Percentiles rank a stretch among this genome's conserved stretches.
Conservation (phyloP, 2,329 filamentous ascomycete species). For the Fusarium buharicum region DNA sequence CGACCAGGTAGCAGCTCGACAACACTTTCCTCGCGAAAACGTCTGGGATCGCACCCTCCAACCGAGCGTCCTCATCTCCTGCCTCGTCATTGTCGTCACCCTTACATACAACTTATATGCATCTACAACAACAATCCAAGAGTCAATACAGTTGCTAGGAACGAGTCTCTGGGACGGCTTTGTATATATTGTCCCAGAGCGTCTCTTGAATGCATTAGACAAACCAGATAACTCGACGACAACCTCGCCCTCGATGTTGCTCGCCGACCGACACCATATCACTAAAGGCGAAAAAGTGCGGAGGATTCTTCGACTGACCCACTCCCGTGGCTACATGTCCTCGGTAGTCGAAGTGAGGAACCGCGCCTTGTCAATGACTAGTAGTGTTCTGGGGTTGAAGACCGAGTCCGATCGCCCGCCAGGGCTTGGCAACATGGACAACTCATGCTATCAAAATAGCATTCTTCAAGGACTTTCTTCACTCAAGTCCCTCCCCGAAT, state of each 20-base stretch:
- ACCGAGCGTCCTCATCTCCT: constrained; percentile 51
- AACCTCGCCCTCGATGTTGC: constrained; percentile 53
- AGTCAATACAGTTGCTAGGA: constrained; percentile 42
- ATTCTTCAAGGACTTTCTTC: constrained; percentile 87
- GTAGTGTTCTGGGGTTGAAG: constrained; percentile 54
- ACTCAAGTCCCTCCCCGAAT: constrained; percentile 73
- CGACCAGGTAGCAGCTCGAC: constrained; percentile 49
- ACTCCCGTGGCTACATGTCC: constrained; percentile 62
- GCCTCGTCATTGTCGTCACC: constrained; percentile 49
- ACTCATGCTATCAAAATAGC: constrained; percentile 98
- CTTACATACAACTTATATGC: constrained; percentile 51
- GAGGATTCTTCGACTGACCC: constrained; percentile 70
- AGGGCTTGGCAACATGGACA: constrained; percentile 90
- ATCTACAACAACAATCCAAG: constrained; percentile 48
- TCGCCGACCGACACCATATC: constrained; percentile 55
- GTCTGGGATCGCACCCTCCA: constrained; percentile 50
- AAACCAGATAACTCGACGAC: constrained; percentile 62
- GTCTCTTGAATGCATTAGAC: constrained; percentile 67
- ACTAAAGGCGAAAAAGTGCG: constrained; percentile 74
- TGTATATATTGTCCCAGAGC: constrained; percentile 66
- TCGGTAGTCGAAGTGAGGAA: constrained; percentile 68
- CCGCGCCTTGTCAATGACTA: constrained; percentile 65
- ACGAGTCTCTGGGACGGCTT: constrained; percentile 70
- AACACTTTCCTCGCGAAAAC: constrained; percentile 43
- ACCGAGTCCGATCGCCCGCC: constrained; percentile 59